Conservation (phyloP, 768 basidiomycete genomes). For the Agaricus blazei region DNA sequence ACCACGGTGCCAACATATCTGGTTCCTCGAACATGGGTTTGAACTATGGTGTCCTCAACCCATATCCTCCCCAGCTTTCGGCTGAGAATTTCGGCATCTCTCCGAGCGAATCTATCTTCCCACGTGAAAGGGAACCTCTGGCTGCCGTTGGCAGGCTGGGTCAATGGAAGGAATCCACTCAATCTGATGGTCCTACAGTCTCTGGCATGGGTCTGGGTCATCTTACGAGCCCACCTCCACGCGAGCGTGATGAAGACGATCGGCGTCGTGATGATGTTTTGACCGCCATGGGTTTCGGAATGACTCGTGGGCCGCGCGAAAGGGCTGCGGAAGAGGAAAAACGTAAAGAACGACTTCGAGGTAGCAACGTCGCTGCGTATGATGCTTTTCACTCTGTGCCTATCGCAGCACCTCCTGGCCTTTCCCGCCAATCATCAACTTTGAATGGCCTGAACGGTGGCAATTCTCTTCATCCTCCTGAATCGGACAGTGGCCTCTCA, state of each 20-base stretch:
- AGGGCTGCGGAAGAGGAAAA: slow-evolving; percentile 61
- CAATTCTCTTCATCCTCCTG: slow-evolving; percentile 13
- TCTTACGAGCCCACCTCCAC: slow-evolving; percentile 8
- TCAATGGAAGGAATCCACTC: slow-evolving; percentile 12
- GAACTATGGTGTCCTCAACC: not conserved
- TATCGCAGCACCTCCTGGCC: slow-evolving; percentile 17
- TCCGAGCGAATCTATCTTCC: slow-evolving; percentile 8
- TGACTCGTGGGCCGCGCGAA: slow-evolving; percentile 53
- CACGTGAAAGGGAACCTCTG: slow-evolving; percentile 11
- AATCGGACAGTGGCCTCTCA: slow-evolving; percentile 11
- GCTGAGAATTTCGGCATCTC: slow-evolving; percentile 6
- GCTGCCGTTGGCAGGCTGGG: slow-evolving; percentile 11
- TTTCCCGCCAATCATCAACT: slow-evolving; percentile 34
- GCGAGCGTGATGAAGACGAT: slow-evolving; percentile 39
- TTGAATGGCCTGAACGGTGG: slow-evolving; percentile 17
- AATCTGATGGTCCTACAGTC: slow-evolving; percentile 10
- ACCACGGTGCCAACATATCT: slow-evolving; percentile 11
- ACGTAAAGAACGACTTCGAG: slow-evolving; percentile 46
- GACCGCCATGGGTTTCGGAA: slow-evolving; percentile 34
- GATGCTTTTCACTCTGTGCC: slow-evolving; percentile 76
- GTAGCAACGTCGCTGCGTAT: slow-evolving; percentile 46
- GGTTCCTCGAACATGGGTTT: not conserved
- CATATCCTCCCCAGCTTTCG: not conserved
- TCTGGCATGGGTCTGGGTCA: slow-evolving; percentile 7
- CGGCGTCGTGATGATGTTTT: slow-evolving; percentile 32